A percentile compares a stretch with the other conserved stretches of the same genome.
Evolutionary conservation across 257 asterid genomes (phyloP).

Genomic region (Gentiana straminea): DNA sequence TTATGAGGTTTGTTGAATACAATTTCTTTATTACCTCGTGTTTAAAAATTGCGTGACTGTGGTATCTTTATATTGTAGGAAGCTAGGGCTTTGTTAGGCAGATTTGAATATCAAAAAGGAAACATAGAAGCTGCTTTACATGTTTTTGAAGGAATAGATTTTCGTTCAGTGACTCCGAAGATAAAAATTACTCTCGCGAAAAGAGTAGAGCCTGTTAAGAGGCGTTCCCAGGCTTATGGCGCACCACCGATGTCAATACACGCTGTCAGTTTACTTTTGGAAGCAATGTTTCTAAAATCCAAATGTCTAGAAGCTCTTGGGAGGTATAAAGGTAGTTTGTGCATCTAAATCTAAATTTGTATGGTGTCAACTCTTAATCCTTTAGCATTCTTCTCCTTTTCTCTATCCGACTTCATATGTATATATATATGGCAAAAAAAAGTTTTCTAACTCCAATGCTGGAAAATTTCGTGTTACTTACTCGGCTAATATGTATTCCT

Average conservation of each 20-base stretch:
- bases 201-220: slow-evolving; percentile 43
- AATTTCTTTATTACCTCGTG: slow-evolving; percentile 3
- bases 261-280: slow-evolving; percentile 79
- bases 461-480: background rate
- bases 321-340: slow-evolving; percentile 67
- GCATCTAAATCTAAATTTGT: background rate
- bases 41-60: slow-evolving; percentile 1
- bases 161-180: slow-evolving; percentile 60
- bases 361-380: background rate
- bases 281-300: slow-evolving; percentile 74
- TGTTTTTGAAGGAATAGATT: slow-evolving; percentile 90
- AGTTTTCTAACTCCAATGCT: slow-evolving; percentile 3
- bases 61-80: slow-evolving; percentile 40
- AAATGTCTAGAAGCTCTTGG: slow-evolving; percentile 76
- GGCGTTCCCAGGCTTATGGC: slow-evolving; percentile 41
- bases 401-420: background rate
- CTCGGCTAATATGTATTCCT: slow-evolving; percentile 21
- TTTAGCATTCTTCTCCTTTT: background rate
- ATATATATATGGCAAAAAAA: background rate
- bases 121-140: slow-evolving; percentile 83
- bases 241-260: slow-evolving; percentile 67
- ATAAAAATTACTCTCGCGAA: slow-evolving; percentile 55
- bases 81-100: slow-evolving; percentile 91
- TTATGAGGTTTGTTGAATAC: slow-evolving; percentile 47
- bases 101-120: slow-evolving; percentile 87